Conservation (phyloP, 306 rosid genomes). For the Castanopsis chinensis region DNA sequence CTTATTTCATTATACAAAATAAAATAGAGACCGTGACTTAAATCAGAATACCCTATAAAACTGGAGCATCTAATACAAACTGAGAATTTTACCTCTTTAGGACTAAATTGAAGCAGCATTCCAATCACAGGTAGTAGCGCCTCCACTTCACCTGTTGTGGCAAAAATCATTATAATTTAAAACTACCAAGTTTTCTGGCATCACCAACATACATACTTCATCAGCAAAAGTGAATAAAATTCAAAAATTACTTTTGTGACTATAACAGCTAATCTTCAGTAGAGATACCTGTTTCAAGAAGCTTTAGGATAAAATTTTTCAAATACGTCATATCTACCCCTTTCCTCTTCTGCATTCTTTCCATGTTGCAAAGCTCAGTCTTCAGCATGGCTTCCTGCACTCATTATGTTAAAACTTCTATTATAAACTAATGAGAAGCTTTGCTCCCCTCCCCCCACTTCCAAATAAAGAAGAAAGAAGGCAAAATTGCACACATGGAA, state of each 20-base stretch:
- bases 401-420: conserved; percentile 24
- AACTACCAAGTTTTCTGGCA: background rate
- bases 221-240: background rate
- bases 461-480: background rate
- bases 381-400: conserved; percentile 77
- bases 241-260: background rate
- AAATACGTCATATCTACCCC: conserved; percentile 94
- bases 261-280: background rate
- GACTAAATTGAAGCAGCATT: conserved; percentile 99
- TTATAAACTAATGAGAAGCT: background rate
- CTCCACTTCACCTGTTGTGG: conserved; percentile 85
- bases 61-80: conserved; percentile 8
- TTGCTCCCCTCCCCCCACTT: background rate
- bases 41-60: background rate
- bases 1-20: background rate
- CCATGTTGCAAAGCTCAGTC: conserved; percentile 76
- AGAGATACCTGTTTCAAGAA: conserved; percentile 84
- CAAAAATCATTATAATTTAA: conserved; percentile 9
- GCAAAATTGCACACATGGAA: background rate
- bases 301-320: conserved; percentile 93
- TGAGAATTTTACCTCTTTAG: conserved; percentile 73
- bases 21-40: background rate
- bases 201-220: background rate
- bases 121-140: conserved; percentile 89
- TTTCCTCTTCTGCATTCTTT: conserved; percentile 84